phyloP scores from a whole-genome alignment of 208 protist species.

The Wallacemonas sp. region DNA sequence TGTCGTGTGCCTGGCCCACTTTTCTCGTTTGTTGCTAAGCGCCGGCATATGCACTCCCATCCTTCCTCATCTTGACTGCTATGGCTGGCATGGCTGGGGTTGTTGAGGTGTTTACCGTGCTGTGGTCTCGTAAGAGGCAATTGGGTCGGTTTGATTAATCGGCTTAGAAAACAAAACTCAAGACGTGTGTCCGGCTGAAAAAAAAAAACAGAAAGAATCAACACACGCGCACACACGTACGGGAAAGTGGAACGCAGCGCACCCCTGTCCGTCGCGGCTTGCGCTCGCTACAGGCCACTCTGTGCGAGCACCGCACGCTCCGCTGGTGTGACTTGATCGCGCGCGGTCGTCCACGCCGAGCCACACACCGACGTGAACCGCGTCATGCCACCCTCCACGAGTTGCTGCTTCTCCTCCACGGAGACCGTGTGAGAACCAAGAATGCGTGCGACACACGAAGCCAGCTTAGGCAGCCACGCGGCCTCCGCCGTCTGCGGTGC shows the following conservation, averaged over 20 bases:
- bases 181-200: neutral
- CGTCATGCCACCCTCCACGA: slow-evolving; percentile 31
- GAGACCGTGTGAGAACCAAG: slow-evolving; percentile 48
- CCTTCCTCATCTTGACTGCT: too few species aligned
- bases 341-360: slow-evolving; percentile 33
- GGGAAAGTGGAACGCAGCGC: too few species aligned
- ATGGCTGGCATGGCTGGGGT: too few species aligned
- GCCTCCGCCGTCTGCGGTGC: slow-evolving; percentile 18
- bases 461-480: slow-evolving; percentile 35
- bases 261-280: too few species aligned
- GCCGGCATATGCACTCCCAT: too few species aligned
- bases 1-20: too few species aligned
- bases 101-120: too few species aligned
- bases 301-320: slow-evolving; percentile 29
- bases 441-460: slow-evolving; percentile 33
- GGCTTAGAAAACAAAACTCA: neutral
- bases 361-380: slow-evolving; percentile 24
- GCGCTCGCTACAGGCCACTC: slow-evolving; percentile 20
- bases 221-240: too few species aligned
- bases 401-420: slow-evolving; percentile 41
- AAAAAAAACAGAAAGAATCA: too few species aligned
- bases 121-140: too few species aligned
- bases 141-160: neutral
- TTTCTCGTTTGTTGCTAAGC: too few species aligned
- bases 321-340: slow-evolving; percentile 22